Percentiles rank a stretch among this genome's conserved stretches.
Conservation (phyloP, 2,329 filamentous ascomycete species). For the Fusarium fujikuroi region DNA sequence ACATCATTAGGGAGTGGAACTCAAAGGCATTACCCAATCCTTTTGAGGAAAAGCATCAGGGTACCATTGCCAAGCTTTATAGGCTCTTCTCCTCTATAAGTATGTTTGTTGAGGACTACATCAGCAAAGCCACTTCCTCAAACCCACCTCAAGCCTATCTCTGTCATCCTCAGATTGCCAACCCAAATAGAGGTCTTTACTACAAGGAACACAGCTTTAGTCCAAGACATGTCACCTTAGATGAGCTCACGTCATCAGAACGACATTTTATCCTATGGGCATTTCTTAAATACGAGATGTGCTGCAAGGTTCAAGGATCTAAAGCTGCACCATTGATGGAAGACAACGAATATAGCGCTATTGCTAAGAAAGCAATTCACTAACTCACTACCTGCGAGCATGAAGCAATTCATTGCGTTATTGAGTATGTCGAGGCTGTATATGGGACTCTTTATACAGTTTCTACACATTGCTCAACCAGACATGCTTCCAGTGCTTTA, state of each 20-base stretch:
- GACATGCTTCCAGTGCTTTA: too few relatives aligned
- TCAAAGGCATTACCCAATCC: not conserved
- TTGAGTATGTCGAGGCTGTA: not conserved
- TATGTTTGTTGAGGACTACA: constrained; percentile 27
- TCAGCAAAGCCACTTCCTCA: constrained; percentile 20
- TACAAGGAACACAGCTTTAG: not conserved
- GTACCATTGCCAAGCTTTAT: not conserved
- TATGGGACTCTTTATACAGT: not conserved
- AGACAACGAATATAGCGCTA: not conserved
- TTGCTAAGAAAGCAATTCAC: too few relatives aligned
- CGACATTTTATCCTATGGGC: not conserved
- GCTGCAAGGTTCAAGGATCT: not conserved
- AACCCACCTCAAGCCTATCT: constrained; percentile 8
- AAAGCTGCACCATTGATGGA: too few relatives aligned
- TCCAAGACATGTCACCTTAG: not conserved
- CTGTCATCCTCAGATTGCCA: constrained; percentile 1
- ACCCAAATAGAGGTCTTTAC: not conserved
- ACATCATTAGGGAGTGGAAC: not conserved
- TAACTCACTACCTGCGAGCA: not conserved
- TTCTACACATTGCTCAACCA: not conserved
- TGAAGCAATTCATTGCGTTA: not conserved
- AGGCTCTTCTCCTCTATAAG: not conserved
- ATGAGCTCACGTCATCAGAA: not conserved
- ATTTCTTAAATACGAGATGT: not conserved
- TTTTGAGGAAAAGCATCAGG: not conserved